Conservation (phyloP, 192 early-diverging fungal genomes). For the Rhizoclosmatium sp. region DNA sequence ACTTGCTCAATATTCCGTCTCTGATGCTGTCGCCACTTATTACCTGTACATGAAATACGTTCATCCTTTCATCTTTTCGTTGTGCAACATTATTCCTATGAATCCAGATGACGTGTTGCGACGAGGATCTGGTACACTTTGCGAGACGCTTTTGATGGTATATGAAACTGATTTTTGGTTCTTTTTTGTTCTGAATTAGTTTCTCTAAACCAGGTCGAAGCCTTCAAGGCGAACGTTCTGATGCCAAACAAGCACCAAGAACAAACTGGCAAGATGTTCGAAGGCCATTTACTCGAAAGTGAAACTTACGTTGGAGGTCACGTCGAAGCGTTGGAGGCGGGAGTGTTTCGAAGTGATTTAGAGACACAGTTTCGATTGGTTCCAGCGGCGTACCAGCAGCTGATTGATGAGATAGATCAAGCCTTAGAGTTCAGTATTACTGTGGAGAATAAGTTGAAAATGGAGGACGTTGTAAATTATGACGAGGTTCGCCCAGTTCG, state of each 20-base stretch:
- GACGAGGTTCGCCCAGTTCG: slow-evolving; percentile 70
- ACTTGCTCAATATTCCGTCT: slow-evolving; percentile 97
- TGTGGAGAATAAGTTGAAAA: slow-evolving; percentile 76
- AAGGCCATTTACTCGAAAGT: slow-evolving; percentile 89
- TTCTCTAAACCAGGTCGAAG: slow-evolving; percentile 72
- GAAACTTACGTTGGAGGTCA: slow-evolving; percentile 99
- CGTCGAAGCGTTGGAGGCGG: slow-evolving; percentile 98
- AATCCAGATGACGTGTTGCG: slow-evolving; percentile 96
- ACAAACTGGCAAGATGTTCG: slow-evolving; percentile 76
- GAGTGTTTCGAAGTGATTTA: slow-evolving; percentile 95
- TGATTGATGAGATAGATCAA: slow-evolving; percentile 91
- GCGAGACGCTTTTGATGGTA: slow-evolving; percentile 97
- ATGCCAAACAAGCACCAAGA: slow-evolving; percentile 98
- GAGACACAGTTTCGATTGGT: slow-evolving; percentile 83
- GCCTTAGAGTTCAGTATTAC: slow-evolving; percentile 89
- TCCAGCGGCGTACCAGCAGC: slow-evolving; percentile 77
- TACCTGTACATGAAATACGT: slow-evolving; percentile 99
- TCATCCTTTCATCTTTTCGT: slow-evolving; percentile 98
- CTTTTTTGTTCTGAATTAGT: background rate
- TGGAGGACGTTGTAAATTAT: slow-evolving; percentile 88
- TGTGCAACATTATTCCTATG: slow-evolving; percentile 98
- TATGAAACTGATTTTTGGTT: background rate
- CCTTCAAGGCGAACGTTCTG: slow-evolving; percentile 84
- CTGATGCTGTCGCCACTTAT: slow-evolving; percentile 99
- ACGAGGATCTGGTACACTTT: slow-evolving; percentile 95